Conservation (phyloP, 1,139 yeast genomes). For the Hyphopichia wangnamkhiaoensis region DNA sequence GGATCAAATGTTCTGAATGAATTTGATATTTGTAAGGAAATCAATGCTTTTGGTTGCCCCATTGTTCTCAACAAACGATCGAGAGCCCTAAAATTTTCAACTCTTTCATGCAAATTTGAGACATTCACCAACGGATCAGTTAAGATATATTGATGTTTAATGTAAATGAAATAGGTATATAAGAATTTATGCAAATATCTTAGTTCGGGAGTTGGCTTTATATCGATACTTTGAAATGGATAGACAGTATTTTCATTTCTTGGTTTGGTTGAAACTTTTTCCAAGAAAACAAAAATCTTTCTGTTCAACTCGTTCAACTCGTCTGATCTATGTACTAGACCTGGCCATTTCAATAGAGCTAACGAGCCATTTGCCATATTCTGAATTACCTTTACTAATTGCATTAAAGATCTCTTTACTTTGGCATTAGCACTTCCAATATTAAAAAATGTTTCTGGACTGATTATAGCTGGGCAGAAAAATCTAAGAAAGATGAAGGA, state of each 20-base stretch:
- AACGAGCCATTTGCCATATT: slow-evolving; percentile 82
- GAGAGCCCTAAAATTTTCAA: slow-evolving; percentile 24
- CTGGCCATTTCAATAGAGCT: slow-evolving; percentile 60
- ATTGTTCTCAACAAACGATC: slow-evolving; percentile 32
- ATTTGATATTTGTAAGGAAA: slow-evolving; percentile 57
- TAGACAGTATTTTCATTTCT: slow-evolving; percentile 17
- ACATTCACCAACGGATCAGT: slow-evolving; percentile 22
- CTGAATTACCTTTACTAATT: slow-evolving; percentile 83
- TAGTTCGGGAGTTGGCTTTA: slow-evolving; percentile 46
- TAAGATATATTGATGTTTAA: slow-evolving; percentile 44
- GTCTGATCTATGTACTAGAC: slow-evolving; percentile 41
- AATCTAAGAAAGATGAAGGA: slow-evolving; percentile 84
- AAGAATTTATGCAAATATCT: slow-evolving; percentile 65
- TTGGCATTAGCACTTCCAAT: slow-evolving; percentile 48
- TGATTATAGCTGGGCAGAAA: slow-evolving; percentile 88
- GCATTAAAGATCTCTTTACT: slow-evolving; percentile 73
- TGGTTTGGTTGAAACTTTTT: slow-evolving; percentile 16
- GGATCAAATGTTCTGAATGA: slow-evolving; percentile 44
- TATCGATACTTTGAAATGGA: slow-evolving; percentile 26
- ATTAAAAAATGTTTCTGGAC: slow-evolving; percentile 68
- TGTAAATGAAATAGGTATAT: slow-evolving; percentile 59
- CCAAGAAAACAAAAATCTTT: slow-evolving; percentile 51
- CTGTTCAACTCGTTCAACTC: slow-evolving; percentile 46
- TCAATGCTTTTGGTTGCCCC: slow-evolving; percentile 43
- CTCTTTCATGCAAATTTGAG: slow-evolving; percentile 24